Evolutionary conservation across 192 early-diverging fungal genomes (phyloP), one percentile per base, ranked within the genome.

Genomic region (Entomortierella lignicola): DNA sequence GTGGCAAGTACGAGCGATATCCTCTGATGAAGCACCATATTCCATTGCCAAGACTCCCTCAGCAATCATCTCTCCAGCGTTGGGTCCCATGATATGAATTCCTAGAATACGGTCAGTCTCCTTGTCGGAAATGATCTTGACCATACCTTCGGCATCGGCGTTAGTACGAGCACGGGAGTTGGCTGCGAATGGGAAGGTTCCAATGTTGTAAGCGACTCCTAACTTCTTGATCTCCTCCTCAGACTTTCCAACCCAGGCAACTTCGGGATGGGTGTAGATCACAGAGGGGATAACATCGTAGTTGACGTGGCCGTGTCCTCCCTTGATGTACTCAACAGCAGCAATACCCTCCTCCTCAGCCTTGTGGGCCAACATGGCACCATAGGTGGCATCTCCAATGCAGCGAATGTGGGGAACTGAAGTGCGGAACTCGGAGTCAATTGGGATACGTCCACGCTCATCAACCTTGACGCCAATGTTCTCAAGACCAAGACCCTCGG

Each of bases 271-370:
- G 13, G 96, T 96, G 90, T 99, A 99, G 77, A 99, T 95, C 61
- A 99, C 98, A 31, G 95, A 96, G 32, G 98, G 98, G 71, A 99
- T 96, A 39, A 91, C 95, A 82, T 94, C 89, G 85, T 99, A 99
- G 94, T 99, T 98, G 86, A 99, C 98, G 82, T 98, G 96, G 52
- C 98, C 98, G 77, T 97, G 91, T 56, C 96, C 96, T 59, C 87
- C 88, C 60, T 89, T 89, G 60, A 99, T 94, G 87, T 94, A 90
- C 83, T 99, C 98, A 66, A 92, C 95, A 63, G 92, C 95, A 32
- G 98, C 98, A 82, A 99, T 97, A 81, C 96, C 97, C 83, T 99
- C 98, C 84, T 99, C 98, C 85, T 99, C 98, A 52, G 98, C 96
- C 89, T 99, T 99, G 94, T 99, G 98, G 23, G 98, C 98, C 81